These are phyloP conservation scores for Lentinus polychrous DNA, from an alignment of 1,284 basidiomycete species.

Conservation along the genomic window DNA sequence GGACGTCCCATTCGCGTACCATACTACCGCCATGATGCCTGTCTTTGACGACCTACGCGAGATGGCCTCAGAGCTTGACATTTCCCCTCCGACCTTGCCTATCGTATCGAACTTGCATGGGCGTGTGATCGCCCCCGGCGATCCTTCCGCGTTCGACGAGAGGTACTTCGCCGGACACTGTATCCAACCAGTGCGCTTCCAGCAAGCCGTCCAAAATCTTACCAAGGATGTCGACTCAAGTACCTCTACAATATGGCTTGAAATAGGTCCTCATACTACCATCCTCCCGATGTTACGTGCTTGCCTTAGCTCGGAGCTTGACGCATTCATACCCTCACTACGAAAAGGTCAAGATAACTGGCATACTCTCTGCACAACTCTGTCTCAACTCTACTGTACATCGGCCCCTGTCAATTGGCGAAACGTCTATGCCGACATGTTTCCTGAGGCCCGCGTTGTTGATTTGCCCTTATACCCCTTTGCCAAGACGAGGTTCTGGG, in stretches of 20 bases:
- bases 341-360: constrained; percentile 38
- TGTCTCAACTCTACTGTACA: constrained; percentile 43
- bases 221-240: constrained; percentile 22
- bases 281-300: constrained; percentile 45
- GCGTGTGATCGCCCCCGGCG: constrained; percentile 43
- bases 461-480: constrained; percentile 62
- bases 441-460: constrained; percentile 30
- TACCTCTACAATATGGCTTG: constrained; percentile 46
- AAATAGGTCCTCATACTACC: constrained; percentile 56
- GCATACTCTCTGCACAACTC: constrained; percentile 35
- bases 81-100: constrained; percentile 44
- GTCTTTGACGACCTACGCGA: constrained; percentile 32
- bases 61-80: constrained; percentile 33
- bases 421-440: constrained; percentile 41
- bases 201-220: constrained; percentile 38
- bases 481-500: constrained; percentile 49
- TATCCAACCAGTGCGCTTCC: constrained; percentile 52
- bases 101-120: constrained; percentile 56
- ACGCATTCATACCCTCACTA: constrained; percentile 40
- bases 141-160: constrained; percentile 37
- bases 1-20: constrained; percentile 54
- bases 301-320: constrained; percentile 22
- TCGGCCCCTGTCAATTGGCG: constrained; percentile 44
- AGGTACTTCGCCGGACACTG: constrained; percentile 58
- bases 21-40: constrained; percentile 55